Base-by-base conservation (phyloP, 139 green algal species). In the Bryopsis sp. region DNA sequence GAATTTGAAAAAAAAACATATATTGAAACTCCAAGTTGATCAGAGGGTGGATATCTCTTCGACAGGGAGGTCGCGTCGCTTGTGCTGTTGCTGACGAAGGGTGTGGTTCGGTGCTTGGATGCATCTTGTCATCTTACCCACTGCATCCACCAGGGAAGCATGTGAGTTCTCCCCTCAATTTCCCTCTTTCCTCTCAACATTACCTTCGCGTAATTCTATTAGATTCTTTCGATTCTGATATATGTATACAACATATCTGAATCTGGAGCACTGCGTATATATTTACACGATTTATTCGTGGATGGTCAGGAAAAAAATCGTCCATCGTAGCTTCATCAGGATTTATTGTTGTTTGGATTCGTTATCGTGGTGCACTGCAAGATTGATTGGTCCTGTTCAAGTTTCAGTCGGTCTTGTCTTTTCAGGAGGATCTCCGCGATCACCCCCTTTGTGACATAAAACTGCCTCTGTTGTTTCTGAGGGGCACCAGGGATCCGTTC, bases 121-220 rank as follows among this genome's bases (percentile, higher is more conserved):
- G 59, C 26, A 33, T 87, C 8, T 65, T 85, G 22, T 70, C 82
- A 43, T 83, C 71, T 2, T 87, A 83, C 43, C 81, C 81, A 8
- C 68, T 87, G 15, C 81, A 87, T 62, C 76, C 80, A 2, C 80
- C 81, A 0, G 68, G 58, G 54, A 78, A 74, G 32, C 58, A 70
- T 46, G 76, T 81, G 19, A 32, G 70, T 47, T 11, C n/a, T n/a
- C n/a, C n/a, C n/a, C n/a, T n/a, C n/a, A n/a, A n/a, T n/a, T n/a
- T n/a, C n/a, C n/a, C n/a, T n/a, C n/a, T n/a, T n/a, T n/a, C n/a
- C n/a, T n/a, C n/a, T n/a, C n/a, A n/a, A n/a, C n/a, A n/a, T n/a
- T n/a, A n/a, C n/a, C n/a, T n/a, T n/a, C n/a, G n/a, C n/a, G n/a
- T n/a, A n/a, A n/a, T n/a, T n/a, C n/a, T n/a, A n/a, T n/a, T n/a